phyloP scores from a whole-genome alignment of 345 rosid species.

The Ailanthus altissimus region DNA sequence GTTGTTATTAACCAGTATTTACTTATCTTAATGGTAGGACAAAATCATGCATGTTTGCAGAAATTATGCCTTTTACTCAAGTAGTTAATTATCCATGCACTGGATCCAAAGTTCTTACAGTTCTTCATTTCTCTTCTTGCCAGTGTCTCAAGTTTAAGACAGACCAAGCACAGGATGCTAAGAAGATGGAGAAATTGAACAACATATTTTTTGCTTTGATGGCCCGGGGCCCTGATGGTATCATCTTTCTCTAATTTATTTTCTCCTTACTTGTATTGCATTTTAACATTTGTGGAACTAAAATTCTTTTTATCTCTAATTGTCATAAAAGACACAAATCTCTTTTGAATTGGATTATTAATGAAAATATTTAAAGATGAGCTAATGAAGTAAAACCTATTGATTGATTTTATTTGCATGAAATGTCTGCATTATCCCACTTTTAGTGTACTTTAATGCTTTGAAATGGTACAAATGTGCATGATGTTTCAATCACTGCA shows the following conservation, averaged over 20 bases:
- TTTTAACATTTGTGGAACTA: not conserved
- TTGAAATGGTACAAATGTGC: not conserved
- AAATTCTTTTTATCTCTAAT: not conserved
- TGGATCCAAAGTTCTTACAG: not conserved
- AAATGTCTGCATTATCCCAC: not conserved
- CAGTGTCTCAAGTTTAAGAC: constrained; percentile 99
- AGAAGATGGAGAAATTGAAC: constrained; percentile 97
- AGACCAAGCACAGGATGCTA: constrained; percentile 96
- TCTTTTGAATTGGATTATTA: not conserved
- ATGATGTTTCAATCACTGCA: not conserved
- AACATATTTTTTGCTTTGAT: constrained; percentile 87
- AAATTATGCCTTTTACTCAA: not conserved
- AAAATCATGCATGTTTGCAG: not conserved
- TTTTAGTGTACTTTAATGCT: not conserved
- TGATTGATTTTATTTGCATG: not conserved
- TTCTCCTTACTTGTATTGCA: not conserved
- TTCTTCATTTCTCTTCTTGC: constrained; percentile 5
- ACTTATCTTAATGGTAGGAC: not conserved
- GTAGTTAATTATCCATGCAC: not conserved
- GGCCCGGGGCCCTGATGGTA: constrained; percentile 97
- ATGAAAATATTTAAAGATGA: not conserved
- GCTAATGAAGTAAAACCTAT: not conserved
- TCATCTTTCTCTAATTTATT: constrained; percentile 7
- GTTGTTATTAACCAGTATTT: not conserved
- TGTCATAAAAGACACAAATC: not conserved